These are phyloP conservation scores for Cinnamomum micranthum DNA, from an alignment of 164 flowering plant genomes.

Conservation along the genomic window DNA sequence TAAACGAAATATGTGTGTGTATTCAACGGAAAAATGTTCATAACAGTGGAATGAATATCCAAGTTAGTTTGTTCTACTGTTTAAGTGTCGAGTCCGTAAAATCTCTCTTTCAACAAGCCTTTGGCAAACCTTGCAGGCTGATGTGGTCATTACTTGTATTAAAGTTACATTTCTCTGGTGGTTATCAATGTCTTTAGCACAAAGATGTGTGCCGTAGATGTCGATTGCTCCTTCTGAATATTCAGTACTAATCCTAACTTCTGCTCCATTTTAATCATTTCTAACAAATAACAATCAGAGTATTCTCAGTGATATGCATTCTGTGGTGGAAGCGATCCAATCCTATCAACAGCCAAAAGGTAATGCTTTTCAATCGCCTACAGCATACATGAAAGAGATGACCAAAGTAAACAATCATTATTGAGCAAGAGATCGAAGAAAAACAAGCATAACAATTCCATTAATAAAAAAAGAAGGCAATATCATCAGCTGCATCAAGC, in stretches of 20 bases:
- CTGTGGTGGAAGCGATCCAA: too few species aligned
- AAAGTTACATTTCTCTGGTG: background rate
- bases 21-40: background rate
- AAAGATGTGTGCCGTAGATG: background rate
- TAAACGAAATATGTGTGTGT: background rate
- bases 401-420: background rate
- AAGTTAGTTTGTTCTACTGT: background rate
- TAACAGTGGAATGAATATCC: background rate
- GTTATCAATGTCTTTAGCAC: background rate
- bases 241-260: background rate
- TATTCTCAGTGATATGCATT: too few species aligned
- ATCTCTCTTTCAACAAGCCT: background rate
- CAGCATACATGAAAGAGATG: background rate
- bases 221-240: background rate
- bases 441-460: background rate
- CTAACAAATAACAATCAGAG: too few species aligned
- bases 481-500: too few species aligned
- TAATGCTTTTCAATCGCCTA: background rate
- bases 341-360: background rate
- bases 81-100: background rate
- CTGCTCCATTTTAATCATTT: background rate
- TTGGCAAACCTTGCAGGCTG: background rate
- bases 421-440: background rate
- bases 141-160: background rate
- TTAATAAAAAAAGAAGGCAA: too few species aligned